These are phyloP conservation scores for Xylaria intraflava DNA, from an alignment of 495 filamentous ascomycete genomes.

Conservation along the genomic window DNA sequence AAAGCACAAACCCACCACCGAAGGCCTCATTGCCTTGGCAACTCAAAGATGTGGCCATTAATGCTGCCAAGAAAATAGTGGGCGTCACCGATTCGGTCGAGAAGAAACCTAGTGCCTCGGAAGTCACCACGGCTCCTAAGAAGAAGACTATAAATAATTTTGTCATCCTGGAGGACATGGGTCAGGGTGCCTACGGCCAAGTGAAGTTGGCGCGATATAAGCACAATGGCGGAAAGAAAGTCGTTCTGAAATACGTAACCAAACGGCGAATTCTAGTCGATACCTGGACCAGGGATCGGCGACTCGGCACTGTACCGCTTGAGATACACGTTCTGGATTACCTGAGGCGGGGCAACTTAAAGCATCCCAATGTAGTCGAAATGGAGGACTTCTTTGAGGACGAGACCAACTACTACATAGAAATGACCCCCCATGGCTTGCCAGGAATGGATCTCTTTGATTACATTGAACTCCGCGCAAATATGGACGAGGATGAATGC, in stretches of 20 bases:
- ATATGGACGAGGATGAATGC: slow-evolving; percentile 93
- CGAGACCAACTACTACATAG: slow-evolving; percentile 96
- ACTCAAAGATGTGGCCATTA: slow-evolving; percentile 60
- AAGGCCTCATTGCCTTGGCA: slow-evolving; percentile 66
- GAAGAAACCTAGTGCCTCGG: slow-evolving; percentile 26
- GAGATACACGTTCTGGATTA: slow-evolving; percentile 98
- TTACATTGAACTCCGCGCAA: slow-evolving; percentile 92
- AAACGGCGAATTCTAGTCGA: slow-evolving; percentile 96
- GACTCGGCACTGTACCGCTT: slow-evolving; percentile 91
- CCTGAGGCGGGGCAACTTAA: slow-evolving; percentile 75
- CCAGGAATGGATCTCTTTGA: slow-evolving; percentile 99
- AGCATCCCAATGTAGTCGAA: slow-evolving; percentile 94
- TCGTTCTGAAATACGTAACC: slow-evolving; percentile 96
- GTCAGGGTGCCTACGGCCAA: slow-evolving; percentile 94
- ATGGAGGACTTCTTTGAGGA: slow-evolving; percentile 99
- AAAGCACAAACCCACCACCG: slow-evolving; percentile 28
- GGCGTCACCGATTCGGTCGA: slow-evolving; percentile 31
- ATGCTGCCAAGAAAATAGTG: slow-evolving; percentile 40
- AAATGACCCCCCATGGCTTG: slow-evolving; percentile 92
- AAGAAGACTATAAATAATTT: slow-evolving; percentile 81
- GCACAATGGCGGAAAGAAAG: slow-evolving; percentile 64
- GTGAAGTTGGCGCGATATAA: slow-evolving; percentile 94
- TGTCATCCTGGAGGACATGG: slow-evolving; percentile 94
- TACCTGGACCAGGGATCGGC: slow-evolving; percentile 93
- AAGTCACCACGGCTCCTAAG: slow-evolving; percentile 20